Evolutionary conservation across 306 rosid genomes (phyloP).

Genomic region (Lablab purpureus): DNA sequence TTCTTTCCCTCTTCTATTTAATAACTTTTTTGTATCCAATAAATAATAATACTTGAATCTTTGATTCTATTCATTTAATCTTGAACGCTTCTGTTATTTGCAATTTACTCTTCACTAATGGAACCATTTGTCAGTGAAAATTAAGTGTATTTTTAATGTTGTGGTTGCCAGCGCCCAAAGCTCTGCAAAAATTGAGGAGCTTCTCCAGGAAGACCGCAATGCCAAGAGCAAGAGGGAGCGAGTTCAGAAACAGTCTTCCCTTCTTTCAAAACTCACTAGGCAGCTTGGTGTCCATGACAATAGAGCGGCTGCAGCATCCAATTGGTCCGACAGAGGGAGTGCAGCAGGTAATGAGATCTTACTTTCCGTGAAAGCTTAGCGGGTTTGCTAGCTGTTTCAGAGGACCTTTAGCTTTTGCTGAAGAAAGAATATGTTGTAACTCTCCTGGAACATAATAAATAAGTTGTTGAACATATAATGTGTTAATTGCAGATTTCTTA

Average conservation of each 20-base stretch:
- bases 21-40: background rate
- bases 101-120: slow-evolving; percentile 18
- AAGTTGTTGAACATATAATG: slow-evolving; percentile 8
- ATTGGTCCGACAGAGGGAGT: slow-evolving; percentile 58
- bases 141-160: slow-evolving; percentile 23
- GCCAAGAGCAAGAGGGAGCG: slow-evolving; percentile 61
- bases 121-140: slow-evolving; percentile 20
- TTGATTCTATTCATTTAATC: slow-evolving; percentile 33
- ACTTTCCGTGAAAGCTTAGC: slow-evolving; percentile 24
- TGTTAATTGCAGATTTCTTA: slow-evolving; percentile 7
- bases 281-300: slow-evolving; percentile 65
- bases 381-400: slow-evolving; percentile 13
- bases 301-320: slow-evolving; percentile 58
- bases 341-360: slow-evolving; percentile 50
- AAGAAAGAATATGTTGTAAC: slow-evolving; percentile 9
- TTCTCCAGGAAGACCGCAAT: slow-evolving; percentile 60
- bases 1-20: slow-evolving; percentile 27
- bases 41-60: slow-evolving; percentile 25
- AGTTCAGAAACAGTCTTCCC: slow-evolving; percentile 63
- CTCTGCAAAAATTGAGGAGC: slow-evolving; percentile 62
- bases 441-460: background rate
- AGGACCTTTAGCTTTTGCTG: slow-evolving; percentile 23
- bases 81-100: slow-evolving; percentile 2
- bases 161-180: slow-evolving; percentile 59
- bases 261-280: slow-evolving; percentile 63